Evolutionary conservation across 169 alveolate genomes (phyloP).

Genomic region (Cryptosporidium sp.): DNA sequence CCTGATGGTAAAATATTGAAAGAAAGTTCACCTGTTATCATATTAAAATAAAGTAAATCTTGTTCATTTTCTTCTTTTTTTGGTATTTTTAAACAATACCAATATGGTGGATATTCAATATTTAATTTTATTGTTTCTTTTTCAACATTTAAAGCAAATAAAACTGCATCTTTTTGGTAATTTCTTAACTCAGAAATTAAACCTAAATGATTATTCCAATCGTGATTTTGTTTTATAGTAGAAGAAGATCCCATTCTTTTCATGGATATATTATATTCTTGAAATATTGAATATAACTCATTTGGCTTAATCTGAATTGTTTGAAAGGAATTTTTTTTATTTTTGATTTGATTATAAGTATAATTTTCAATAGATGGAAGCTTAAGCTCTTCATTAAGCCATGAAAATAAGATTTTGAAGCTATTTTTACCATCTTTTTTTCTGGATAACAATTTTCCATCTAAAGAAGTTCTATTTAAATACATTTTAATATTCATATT

Average conservation of each 20-base stretch:
- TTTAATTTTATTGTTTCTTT: neutral
- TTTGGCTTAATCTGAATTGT: conserved; percentile 20
- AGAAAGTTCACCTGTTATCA: conserved; percentile 52
- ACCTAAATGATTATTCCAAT: conserved; percentile 32
- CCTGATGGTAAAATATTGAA: conserved; percentile 6
- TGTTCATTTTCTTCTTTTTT: neutral
- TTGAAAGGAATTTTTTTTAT: neutral
- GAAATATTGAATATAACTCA: conserved; percentile 40
- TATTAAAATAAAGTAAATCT: conserved; percentile 10
- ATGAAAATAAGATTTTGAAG: conserved; percentile 4
- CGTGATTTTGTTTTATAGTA: no score
- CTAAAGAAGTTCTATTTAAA: neutral
- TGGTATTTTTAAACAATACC: conserved; percentile 7
- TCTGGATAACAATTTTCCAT: conserved; percentile 7
- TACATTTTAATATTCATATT: neutral
- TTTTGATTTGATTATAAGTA: neutral
- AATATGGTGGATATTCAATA: conserved; percentile 52
- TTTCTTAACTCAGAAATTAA: conserved; percentile 11
- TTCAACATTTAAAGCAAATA: conserved; percentile 37
- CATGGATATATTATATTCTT: conserved; percentile 13
- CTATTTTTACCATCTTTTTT: conserved; percentile 4
- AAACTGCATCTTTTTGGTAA: conserved; percentile 70
- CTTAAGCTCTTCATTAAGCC: conserved; percentile 32
- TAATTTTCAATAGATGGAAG: conserved; percentile 13
- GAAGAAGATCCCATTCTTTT: conserved; percentile 39